phyloP scores from a whole-genome alignment of 345 rosid genomes.

The Boechera retrofracta region DNA sequence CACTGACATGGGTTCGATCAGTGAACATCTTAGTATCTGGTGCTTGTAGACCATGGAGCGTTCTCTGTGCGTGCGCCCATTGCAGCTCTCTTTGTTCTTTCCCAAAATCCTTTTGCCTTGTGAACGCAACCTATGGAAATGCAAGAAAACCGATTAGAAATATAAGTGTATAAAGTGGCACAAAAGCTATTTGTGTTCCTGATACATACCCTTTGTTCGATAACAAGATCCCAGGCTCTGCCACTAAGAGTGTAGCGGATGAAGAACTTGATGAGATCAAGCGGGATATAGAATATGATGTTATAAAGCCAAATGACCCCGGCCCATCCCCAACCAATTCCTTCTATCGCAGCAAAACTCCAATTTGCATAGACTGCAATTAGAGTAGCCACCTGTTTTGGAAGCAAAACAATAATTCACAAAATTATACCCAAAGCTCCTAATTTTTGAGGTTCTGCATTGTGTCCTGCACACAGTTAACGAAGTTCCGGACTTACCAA shows the following conservation, averaged over 20 bases:
- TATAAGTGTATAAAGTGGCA: neutral
- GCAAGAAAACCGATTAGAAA: neutral
- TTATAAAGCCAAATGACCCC: slow-evolving; percentile 98
- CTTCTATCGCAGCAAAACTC: slow-evolving; percentile 96
- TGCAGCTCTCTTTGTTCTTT: slow-evolving; percentile 98
- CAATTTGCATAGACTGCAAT: slow-evolving; percentile 96
- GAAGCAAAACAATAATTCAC: slow-evolving; percentile 12
- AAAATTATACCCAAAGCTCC: neutral
- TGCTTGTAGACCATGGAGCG: slow-evolving; percentile 86
- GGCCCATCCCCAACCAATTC: slow-evolving; percentile 99
- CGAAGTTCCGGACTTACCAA: slow-evolving; percentile 59
- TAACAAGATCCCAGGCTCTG: slow-evolving; percentile 98
- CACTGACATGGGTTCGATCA: slow-evolving; percentile 75
- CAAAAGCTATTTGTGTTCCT: slow-evolving; percentile 2
- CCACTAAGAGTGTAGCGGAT: slow-evolving; percentile 94
- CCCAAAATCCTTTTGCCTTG: slow-evolving; percentile 93
- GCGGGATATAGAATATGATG: slow-evolving; percentile 81
- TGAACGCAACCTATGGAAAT: slow-evolving; percentile 78
- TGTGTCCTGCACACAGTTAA: neutral
- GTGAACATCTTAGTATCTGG: slow-evolving; percentile 94
- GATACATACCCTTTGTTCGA: slow-evolving; percentile 90
- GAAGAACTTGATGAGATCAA: slow-evolving; percentile 87
- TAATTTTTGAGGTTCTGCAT: neutral
- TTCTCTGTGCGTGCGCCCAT: slow-evolving; percentile 98
- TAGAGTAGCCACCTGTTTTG: slow-evolving; percentile 79